Evolutionary conservation across 805 yeast species (phyloP), one percentile per base, ranked within the genome.

Genomic region (Ogataea thermomethanolica): DNA sequence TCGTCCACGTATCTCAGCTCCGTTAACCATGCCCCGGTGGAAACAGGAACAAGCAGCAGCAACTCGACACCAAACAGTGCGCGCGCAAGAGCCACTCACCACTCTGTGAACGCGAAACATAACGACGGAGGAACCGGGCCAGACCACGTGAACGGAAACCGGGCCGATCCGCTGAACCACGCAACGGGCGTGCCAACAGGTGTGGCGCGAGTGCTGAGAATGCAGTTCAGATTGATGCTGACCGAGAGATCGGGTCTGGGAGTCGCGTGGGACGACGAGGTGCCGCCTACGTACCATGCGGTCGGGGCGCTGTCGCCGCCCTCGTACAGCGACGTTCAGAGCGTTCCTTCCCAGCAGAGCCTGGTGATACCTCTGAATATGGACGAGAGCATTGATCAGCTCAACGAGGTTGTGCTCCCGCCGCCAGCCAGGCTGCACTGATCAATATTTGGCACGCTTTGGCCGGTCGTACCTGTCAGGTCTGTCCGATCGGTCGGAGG

Each of bases 261-360:
- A 4, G 87, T 93, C 23, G 84, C 97, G 0, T 93, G 99, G 98
- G 97, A 91, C 62, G 97, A 91, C 58, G 99, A 93, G 62, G 98
- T 95, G 12, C 99, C 99, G 2, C 99, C 99, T 1, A 84, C 89
- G 14, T 93, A 93, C 55, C 87, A 79, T 39, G 91, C 88, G 50
- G 89, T 93, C 14, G 70, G 79, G 22, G 79, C 95, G 0, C 69
- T 87, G 30, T 79, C 90, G 15, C 99, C 99, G 0, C 99, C 99
- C 1, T 78, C 79, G 2, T 91, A 93, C 61, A 71, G 65, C 32
- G 56, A 54, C 30, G 56, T 67, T 8, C 51, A 61, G 9, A 46
- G 46, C 24, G 42, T 54, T 0, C 56, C 60, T 11, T 25, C 45
- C 4, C 27, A 48, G 9, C 38, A 46, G 11, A 49, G 55, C 4